Evolutionary conservation across 208 protist species (phyloP).

Genomic region (Leptomonas seymouri): DNA sequence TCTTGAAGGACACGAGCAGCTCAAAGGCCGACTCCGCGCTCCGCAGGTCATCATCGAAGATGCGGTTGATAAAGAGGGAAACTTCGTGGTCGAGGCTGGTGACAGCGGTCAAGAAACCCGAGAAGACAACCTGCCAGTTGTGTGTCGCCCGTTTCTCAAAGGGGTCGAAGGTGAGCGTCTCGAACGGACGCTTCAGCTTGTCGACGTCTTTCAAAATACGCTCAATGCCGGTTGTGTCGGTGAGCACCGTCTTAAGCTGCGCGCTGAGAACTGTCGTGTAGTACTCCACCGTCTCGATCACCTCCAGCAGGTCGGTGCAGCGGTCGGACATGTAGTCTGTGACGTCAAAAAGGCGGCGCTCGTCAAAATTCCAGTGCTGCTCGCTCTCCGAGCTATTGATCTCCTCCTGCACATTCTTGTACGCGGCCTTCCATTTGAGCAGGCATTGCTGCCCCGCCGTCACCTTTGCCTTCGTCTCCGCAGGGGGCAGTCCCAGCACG

Average conservation of each 20-base stretch:
- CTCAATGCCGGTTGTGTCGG: constrained; percentile 96
- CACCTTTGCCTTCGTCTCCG: constrained; percentile 86
- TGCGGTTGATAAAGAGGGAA: constrained; percentile 96
- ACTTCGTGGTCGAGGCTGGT: constrained; percentile 94
- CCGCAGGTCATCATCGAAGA: constrained; percentile 97
- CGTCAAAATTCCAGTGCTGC: constrained; percentile 98
- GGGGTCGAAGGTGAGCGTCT: constrained; percentile 96
- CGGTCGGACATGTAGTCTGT: constrained; percentile 98
- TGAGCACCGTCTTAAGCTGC: constrained; percentile 97
- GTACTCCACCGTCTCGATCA: constrained; percentile 95
- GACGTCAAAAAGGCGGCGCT: constrained; percentile 95
- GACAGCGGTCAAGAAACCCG: constrained; percentile 93
- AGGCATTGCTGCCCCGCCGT: constrained; percentile 93
- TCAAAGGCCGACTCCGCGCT: constrained; percentile 98
- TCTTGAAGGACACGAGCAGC: constrained; percentile 97
- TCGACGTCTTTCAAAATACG: constrained; percentile 95
- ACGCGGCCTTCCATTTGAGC: constrained; percentile 94
- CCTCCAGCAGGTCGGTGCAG: constrained; percentile 95
- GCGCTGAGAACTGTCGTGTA: constrained; percentile 97
- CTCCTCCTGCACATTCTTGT: constrained; percentile 94
- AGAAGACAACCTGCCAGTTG: constrained; percentile 93
- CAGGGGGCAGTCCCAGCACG: constrained; percentile 78
- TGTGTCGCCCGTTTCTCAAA: constrained; percentile 94
- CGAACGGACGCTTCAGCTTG: constrained; percentile 94
- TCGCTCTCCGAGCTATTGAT: constrained; percentile 96